phyloP scores from a whole-genome alignment of 345 rosid species.

The Hibiscus mutabilis region DNA sequence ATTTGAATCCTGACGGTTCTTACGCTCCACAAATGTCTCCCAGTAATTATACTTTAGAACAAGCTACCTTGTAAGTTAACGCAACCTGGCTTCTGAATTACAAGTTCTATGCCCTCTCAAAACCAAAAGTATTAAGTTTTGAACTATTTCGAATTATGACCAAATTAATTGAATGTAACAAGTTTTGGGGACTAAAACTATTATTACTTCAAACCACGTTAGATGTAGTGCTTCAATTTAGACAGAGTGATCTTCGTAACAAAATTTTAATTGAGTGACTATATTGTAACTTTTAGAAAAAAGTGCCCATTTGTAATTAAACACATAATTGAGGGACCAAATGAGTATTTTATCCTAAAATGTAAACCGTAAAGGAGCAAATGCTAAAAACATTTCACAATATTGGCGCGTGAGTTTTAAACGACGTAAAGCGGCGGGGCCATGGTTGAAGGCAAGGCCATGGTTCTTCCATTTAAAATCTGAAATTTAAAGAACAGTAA shows the following conservation, averaged over 20 bases:
- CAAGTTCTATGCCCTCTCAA: background rate
- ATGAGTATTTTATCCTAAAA: too few species aligned
- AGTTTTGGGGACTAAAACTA: too few species aligned
- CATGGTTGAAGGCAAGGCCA: background rate
- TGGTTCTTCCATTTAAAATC: slow-evolving; percentile 5
- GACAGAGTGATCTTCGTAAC: too few species aligned
- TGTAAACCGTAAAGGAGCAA: background rate
- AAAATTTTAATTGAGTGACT: too few species aligned
- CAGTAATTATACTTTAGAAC: background rate
- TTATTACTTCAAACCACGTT: too few species aligned
- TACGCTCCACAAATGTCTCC: slow-evolving; percentile 32
- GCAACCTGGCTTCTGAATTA: background rate
- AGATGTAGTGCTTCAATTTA: too few species aligned
- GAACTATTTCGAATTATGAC: too few species aligned
- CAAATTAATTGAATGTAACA: too few species aligned
- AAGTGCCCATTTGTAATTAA: too few species aligned
- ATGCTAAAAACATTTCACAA: background rate
- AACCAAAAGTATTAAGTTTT: background rate
- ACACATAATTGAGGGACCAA: too few species aligned
- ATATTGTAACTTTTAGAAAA: too few species aligned
- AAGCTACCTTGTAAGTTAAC: background rate
- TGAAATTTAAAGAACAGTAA: background rate
- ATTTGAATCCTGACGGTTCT: slow-evolving; percentile 12
- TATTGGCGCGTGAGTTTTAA: background rate
- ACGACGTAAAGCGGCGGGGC: background rate